Evolutionary conservation across 306 rosid genomes (phyloP).

Genomic region (Hylodesmum podocarpum): DNA sequence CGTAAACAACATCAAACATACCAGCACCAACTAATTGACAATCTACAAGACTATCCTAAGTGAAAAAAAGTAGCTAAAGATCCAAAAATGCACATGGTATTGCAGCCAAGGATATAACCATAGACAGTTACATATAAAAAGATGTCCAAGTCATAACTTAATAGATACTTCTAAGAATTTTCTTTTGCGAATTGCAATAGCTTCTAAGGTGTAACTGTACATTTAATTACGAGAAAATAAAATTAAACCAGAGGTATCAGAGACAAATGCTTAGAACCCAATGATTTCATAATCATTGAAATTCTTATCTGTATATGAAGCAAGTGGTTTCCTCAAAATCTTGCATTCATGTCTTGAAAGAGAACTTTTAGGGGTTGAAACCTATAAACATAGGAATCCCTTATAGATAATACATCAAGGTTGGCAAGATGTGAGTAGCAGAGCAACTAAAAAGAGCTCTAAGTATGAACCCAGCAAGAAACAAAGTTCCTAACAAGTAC

Average conservation of each 20-base stretch:
- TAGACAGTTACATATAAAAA: conserved; percentile 49
- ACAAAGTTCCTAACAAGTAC: neutral
- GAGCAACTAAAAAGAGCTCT: neutral
- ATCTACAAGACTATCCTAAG: conserved; percentile 52
- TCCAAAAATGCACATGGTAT: conserved; percentile 52
- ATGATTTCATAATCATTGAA: neutral
- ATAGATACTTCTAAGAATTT: conserved; percentile 3
- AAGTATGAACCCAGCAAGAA: neutral
- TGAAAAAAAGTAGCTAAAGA: conserved; percentile 52
- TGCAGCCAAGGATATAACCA: conserved; percentile 46
- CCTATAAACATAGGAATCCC: neutral
- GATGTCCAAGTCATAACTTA: neutral
- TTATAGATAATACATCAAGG: neutral
- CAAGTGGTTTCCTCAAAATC: conserved; percentile 40
- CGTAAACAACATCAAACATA: conserved; percentile 30
- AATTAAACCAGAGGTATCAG: neutral
- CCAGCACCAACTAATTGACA: conserved; percentile 49
- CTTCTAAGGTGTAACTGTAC: neutral
- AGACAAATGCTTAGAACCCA: conserved; percentile 1
- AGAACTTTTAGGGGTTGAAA: conserved; percentile 42
- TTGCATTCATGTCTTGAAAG: conserved; percentile 51
- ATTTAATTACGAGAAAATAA: neutral
- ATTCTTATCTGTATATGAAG: conserved; percentile 43
- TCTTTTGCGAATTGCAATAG: neutral
- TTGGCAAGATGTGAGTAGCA: neutral